Conservation (phyloP, 73 alveolate genomes). For the Paramecium sonneborni region DNA sequence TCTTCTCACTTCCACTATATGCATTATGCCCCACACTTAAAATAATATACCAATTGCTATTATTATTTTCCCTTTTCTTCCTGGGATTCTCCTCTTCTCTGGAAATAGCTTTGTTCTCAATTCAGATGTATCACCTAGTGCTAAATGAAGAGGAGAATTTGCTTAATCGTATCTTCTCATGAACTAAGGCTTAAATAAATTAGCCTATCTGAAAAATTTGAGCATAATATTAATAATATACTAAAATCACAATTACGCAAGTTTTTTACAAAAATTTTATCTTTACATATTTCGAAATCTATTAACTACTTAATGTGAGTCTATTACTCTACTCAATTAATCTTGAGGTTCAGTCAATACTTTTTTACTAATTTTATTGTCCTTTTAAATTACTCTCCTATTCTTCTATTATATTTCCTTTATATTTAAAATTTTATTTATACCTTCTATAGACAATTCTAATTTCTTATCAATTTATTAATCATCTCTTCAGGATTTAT, state of each 20-base stretch:
- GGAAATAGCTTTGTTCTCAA: slow-evolving; percentile 58
- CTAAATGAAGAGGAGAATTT: slow-evolving; percentile 64
- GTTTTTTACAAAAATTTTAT: neutral
- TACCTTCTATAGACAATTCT: neutral
- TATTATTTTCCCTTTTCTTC: slow-evolving; percentile 62
- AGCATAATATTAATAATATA: neutral
- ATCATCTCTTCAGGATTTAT: neutral
- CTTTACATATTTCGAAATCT: neutral
- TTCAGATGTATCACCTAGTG: slow-evolving; percentile 49
- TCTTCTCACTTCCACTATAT: slow-evolving; percentile 53
- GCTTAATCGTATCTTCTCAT: slow-evolving; percentile 64
- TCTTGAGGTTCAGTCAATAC: neutral
- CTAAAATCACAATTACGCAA: neutral
- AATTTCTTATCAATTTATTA: neutral
- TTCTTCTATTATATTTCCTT: neutral
- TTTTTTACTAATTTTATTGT: neutral
- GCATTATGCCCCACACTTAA: slow-evolving; percentile 49
- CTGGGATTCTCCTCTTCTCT: slow-evolving; percentile 65
- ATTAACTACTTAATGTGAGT: neutral
- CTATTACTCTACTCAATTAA: neutral
- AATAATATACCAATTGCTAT: slow-evolving; percentile 38
- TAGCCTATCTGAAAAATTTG: neutral
- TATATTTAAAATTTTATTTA: neutral
- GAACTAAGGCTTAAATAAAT: slow-evolving; percentile 19
- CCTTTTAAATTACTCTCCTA: neutral